Conservation (phyloP, 202 grass and related monocot genomes). For the Carex arenaria region DNA sequence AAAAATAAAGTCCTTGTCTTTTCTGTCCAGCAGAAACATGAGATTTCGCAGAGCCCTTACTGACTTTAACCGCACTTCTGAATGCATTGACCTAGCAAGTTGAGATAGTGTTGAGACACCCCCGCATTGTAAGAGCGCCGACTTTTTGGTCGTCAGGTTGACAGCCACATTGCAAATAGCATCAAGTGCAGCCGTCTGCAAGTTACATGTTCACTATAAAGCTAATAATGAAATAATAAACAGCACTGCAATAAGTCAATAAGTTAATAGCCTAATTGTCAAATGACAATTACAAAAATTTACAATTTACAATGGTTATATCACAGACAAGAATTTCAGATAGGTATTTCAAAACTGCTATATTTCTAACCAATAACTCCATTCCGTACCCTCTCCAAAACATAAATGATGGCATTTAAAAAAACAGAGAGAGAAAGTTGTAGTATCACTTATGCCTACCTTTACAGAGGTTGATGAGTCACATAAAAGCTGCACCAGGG, state of each 20-base stretch:
- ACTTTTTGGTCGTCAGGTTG: conserved; percentile 72
- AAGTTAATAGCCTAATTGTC: not conserved
- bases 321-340: not conserved
- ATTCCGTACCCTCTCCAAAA: not conserved
- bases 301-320: not conserved
- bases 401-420: not conserved
- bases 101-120: conserved; percentile 69
- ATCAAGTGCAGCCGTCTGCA: conserved; percentile 76
- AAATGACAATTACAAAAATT: not conserved
- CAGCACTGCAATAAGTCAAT: not conserved
- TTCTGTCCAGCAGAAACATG: conserved; percentile 82
- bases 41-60: conserved; percentile 85
- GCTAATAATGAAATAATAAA: conserved; percentile 1
- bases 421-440: not conserved
- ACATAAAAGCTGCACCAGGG: conserved; percentile 69
- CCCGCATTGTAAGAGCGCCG: conserved; percentile 68
- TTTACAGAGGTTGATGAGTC: conserved; percentile 79
- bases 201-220: conserved; percentile 1
- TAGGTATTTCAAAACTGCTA: conserved; percentile 1
- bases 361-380: not conserved
- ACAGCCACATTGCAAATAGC: conserved; percentile 91
- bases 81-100: conserved; percentile 82
- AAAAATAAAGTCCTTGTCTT: conserved; percentile 83
- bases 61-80: conserved; percentile 75
- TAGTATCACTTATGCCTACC: conserved; percentile 33